These are phyloP conservation scores for Daldinia sp. DNA, from an alignment of 2,329 filamentous ascomycete species.

Conservation along the genomic window DNA sequence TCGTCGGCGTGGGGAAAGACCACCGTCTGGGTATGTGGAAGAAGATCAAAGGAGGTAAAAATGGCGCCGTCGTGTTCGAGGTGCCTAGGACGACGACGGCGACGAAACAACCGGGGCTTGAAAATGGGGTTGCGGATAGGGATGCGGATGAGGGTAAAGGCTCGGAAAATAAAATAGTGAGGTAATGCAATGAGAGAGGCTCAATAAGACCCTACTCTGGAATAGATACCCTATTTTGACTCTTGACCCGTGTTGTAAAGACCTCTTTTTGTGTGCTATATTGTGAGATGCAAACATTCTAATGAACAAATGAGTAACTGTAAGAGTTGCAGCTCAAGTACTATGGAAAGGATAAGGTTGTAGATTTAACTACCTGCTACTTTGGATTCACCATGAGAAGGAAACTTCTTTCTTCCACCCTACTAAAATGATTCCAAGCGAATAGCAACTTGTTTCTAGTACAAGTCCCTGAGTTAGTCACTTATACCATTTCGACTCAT, in stretches of 20 bases:
- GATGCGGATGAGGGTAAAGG: no score
- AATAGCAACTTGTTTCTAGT: background rate
- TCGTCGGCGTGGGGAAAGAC: constrained; percentile 88
- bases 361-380: background rate
- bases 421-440: no score
- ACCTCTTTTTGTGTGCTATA: background rate
- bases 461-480: no score
- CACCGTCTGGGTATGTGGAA: constrained; percentile 88
- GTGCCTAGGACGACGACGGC: constrained; percentile 64
- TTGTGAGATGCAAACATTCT: background rate
- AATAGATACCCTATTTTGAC: constrained; percentile 43
- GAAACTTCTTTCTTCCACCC: no score
- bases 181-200: constrained; percentile 20
- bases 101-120: constrained; percentile 32
- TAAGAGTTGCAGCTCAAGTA: background rate
- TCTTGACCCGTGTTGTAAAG: constrained; percentile 6
- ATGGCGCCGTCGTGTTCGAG: constrained; percentile 90
- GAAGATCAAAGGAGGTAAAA: constrained; percentile 72
- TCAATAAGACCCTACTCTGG: constrained; percentile 25
- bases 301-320: background rate
- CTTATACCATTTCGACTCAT: background rate
- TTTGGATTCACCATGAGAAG: no score
- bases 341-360: background rate
- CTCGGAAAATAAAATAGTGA: constrained; percentile 13
- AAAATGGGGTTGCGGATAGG: constrained; percentile 19